A percentile compares a stretch with the other conserved stretches of the same genome.
Evolutionary conservation across 2,329 filamentous ascomycete species (phyloP).

Genomic region (Epichloe festucae): DNA sequence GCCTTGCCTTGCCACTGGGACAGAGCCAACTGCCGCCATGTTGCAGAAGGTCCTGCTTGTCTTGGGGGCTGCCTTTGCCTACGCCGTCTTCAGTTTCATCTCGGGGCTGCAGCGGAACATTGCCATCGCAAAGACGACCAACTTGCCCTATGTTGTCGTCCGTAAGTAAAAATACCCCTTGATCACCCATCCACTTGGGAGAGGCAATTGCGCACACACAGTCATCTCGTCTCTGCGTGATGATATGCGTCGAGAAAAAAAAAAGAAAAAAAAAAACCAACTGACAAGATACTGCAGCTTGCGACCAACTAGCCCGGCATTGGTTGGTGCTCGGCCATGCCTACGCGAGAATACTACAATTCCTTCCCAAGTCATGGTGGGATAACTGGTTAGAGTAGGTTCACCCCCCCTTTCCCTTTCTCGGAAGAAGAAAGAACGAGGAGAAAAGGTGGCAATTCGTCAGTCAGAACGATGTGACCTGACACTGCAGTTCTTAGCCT

Average conservation of each 20-base stretch:
- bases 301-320: constrained; percentile 1
- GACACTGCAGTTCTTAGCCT: constrained; percentile 24
- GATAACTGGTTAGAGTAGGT: constrained; percentile 45
- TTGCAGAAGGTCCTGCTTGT: constrained; percentile 24
- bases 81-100: constrained; percentile 18
- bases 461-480: neutral
- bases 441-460: too few species aligned
- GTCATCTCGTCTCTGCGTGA: too few species aligned
- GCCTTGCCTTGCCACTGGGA: neutral
- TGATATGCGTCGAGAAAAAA: too few species aligned
- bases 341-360: constrained; percentile 42
- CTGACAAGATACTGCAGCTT: neutral
- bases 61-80: constrained; percentile 20
- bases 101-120: constrained; percentile 32
- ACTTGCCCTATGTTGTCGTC: constrained; percentile 38
- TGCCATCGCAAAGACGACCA: constrained; percentile 34
- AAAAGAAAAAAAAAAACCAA: too few species aligned
- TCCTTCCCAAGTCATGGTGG: constrained; percentile 41
- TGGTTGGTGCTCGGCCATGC: constrained; percentile 31
- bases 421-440: too few species aligned
- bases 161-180: constrained; percentile 29
- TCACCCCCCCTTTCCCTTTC: neutral
- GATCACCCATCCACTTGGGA: neutral
- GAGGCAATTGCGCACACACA: too few species aligned
- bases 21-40: neutral